Percentiles rank a stretch among this genome's conserved stretches.
phyloP scores from a whole-genome alignment of 1,139 yeast genomes.

The Lodderomyces margitis region DNA sequence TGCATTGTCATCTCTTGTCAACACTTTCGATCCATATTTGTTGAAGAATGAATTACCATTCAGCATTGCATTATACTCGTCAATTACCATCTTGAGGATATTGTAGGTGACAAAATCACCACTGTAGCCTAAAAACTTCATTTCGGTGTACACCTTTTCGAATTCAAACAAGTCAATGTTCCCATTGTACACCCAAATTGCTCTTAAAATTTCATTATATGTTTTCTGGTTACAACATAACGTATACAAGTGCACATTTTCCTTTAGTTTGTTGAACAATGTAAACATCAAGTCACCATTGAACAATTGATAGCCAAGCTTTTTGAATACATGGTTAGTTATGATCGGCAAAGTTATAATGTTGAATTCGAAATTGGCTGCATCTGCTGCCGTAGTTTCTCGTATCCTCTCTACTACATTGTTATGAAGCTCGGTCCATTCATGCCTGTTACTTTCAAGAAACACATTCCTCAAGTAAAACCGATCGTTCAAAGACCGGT shows the following conservation, averaged over 20 bases:
- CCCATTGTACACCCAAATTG: conserved; percentile 41
- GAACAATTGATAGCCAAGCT: conserved; percentile 25
- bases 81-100: conserved; percentile 34
- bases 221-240: conserved; percentile 43
- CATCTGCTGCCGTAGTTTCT: conserved; percentile 16
- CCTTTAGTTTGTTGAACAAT: conserved; percentile 35
- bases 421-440: conserved; percentile 18
- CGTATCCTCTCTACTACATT: conserved; percentile 18
- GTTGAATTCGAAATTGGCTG: conserved; percentile 29
- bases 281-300: conserved; percentile 39
- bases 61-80: conserved; percentile 36
- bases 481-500: conserved; percentile 1
- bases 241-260: conserved; percentile 32
- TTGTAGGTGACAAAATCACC: conserved; percentile 40
- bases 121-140: conserved; percentile 42
- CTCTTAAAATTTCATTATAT: conserved; percentile 38
- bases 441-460: conserved; percentile 6
- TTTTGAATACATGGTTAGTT: conserved; percentile 32
- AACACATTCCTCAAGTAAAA: conserved; percentile 11
- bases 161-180: conserved; percentile 35
- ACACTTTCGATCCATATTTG: conserved; percentile 26
- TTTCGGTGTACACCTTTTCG: conserved; percentile 35
- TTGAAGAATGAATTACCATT: conserved; percentile 13
- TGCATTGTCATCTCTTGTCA: conserved; percentile 36
- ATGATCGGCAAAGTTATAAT: conserved; percentile 38